phyloP scores from a whole-genome alignment of 352 stramenopile species.

The Phytophthora sp. region DNA sequence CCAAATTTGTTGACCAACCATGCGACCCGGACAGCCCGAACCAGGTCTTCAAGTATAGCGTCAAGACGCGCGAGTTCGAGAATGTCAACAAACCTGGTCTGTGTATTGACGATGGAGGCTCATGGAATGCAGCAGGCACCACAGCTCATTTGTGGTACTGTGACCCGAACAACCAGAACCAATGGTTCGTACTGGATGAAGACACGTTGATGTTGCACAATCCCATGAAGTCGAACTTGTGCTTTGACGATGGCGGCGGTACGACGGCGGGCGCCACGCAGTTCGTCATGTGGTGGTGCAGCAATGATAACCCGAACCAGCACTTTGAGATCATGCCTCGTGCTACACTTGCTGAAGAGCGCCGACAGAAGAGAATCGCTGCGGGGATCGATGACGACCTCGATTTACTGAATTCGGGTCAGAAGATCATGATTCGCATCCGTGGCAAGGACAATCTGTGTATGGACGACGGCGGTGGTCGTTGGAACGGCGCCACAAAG shows the following conservation, averaged over 20 bases:
- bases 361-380: slow-evolving; percentile 15
- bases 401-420: slow-evolving; percentile 17
- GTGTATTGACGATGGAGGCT: slow-evolving; percentile 31
- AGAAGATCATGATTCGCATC: slow-evolving; percentile 34
- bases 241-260: slow-evolving; percentile 39
- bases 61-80: slow-evolving; percentile 20
- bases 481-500: slow-evolving; percentile 24
- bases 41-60: slow-evolving; percentile 37
- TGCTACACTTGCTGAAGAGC: slow-evolving; percentile 4
- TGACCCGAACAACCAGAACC: slow-evolving; percentile 33
- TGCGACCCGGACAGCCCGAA: slow-evolving; percentile 36
- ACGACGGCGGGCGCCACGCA: not conserved
- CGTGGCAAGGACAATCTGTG: slow-evolving; percentile 39
- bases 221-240: slow-evolving; percentile 36
- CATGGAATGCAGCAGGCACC: slow-evolving; percentile 15
- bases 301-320: slow-evolving; percentile 18
- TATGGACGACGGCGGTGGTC: slow-evolving; percentile 41
- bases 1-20: slow-evolving; percentile 18
- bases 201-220: slow-evolving; percentile 35
- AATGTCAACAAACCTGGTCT: slow-evolving; percentile 30
- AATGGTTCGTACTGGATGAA: slow-evolving; percentile 33
- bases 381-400: slow-evolving; percentile 19
- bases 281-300: slow-evolving; percentile 19
- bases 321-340: slow-evolving; percentile 27
- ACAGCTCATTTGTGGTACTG: slow-evolving; percentile 31